Evolutionary conservation across 2,329 filamentous ascomycete species (phyloP).

Genomic region (Aspergillus candidus): DNA sequence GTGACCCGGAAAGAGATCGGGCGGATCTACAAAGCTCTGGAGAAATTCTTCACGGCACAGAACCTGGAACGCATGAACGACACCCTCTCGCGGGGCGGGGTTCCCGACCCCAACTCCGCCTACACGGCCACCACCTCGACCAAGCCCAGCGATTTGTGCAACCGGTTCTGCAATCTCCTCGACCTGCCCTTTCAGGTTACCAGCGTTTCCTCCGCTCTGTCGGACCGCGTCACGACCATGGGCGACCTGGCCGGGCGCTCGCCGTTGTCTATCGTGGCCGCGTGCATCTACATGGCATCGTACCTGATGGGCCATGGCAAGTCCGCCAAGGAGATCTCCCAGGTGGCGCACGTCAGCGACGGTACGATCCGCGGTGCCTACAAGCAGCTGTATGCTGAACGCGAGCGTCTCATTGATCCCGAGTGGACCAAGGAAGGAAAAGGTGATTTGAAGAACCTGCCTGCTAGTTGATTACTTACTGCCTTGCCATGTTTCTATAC

Average conservation of each 20-base stretch:
- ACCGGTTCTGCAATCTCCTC: constrained; percentile 82
- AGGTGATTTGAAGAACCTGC: constrained; percentile 66
- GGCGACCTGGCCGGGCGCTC: constrained; percentile 86
- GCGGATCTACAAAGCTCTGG: constrained; percentile 85
- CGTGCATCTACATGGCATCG: constrained; percentile 94
- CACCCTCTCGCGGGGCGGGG: constrained; percentile 46
- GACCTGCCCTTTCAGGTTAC: constrained; percentile 68
- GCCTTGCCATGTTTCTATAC: background rate
- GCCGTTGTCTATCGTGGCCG: constrained; percentile 85
- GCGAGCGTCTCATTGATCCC: constrained; percentile 66
- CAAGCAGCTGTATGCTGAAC: constrained; percentile 72
- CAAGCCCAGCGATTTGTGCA: constrained; percentile 75
- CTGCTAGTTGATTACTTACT: constrained; percentile 39
- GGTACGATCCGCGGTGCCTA: constrained; percentile 96
- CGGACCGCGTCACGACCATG: constrained; percentile 67
- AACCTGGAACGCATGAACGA: constrained; percentile 53
- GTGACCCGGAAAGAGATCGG: constrained; percentile 98
- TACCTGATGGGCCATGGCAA: constrained; percentile 75
- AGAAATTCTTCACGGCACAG: constrained; percentile 76
- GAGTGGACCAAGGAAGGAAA: constrained; percentile 68
- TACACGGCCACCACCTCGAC: constrained; percentile 73
- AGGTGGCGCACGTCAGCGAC: constrained; percentile 83
- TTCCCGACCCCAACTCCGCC: constrained; percentile 47
- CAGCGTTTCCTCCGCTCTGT: constrained; percentile 72
- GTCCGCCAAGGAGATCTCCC: constrained; percentile 78